Evolutionary conservation across 2,329 filamentous ascomycete species (phyloP), one percentile per base, ranked within the genome.

Genomic region (Calycina herbarum): DNA sequence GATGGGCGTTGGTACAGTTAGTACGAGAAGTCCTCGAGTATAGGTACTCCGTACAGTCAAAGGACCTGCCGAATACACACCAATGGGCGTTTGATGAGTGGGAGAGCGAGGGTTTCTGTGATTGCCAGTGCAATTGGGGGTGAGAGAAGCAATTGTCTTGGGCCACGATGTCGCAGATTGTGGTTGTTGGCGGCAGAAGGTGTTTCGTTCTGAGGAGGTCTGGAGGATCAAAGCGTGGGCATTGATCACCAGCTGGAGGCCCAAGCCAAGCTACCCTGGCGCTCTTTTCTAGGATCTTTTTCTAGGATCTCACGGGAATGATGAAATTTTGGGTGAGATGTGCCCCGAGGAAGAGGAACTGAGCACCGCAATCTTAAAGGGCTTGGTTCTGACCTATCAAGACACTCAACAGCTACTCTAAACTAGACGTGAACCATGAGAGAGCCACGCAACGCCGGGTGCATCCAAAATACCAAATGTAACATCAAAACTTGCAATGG

Each of bases 361-460:
- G 61, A 64, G 62, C 57, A 64, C 62, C 27, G 57, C 62, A 64
- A 64, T 64, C 42, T 64, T 64, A 64, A 64, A 61, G 31, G 8
- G 54, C 5, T 40, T 13, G 20, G 8, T 29, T 59, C n/a, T 64
- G 62, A 54, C 56, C 20, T 59, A 59, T 59, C 62, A 59, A 48
- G 42, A 48, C 8, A 20, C 17, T 8, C n/a, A 8, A 48, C 7
- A 20, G 42, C 7, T 17, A 42, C 40, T 15, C 13, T 42, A n/a
- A 15, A 15, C 13, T n/a, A 20, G 29, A 40, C 27, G 35, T 40
- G 20, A 54, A 17, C 56, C 40, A 45, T 35, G 17, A 27, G 48
- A 29, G 48, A 51, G 24, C 40, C 40, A 51, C 45, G 27, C 42
- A 45, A 20, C 42, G 42, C 35, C n/a, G 42, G 42, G 27, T n/a